phyloP scores from a whole-genome alignment of 495 filamentous ascomycete species.

The Penicillium coprophilum region DNA sequence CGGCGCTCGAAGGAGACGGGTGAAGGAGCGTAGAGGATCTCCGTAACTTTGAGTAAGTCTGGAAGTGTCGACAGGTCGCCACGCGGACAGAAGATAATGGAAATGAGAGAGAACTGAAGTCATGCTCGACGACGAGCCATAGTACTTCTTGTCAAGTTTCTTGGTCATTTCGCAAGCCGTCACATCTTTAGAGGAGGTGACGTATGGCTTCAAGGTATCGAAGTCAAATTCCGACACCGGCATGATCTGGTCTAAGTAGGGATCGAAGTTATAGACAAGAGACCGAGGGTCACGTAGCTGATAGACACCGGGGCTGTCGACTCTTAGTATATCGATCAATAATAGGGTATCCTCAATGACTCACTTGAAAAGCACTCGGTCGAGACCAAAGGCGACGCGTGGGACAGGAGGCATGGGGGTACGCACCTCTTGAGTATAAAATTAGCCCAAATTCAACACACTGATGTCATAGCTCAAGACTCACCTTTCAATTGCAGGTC shows the following conservation, averaged over 20 bases:
- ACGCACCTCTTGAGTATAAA: constrained; percentile 45
- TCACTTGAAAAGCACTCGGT: constrained; percentile 89
- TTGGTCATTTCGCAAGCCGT: constrained; percentile 64
- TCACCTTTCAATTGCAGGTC: constrained; percentile 22
- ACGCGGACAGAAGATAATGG: constrained; percentile 85
- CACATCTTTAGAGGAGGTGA: constrained; percentile 83
- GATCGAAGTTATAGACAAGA: constrained; percentile 91
- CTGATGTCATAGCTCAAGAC: constrained; percentile 1
- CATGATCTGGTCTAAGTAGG: constrained; percentile 89
- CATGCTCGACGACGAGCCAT: constrained; percentile 96
- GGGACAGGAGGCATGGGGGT: constrained; percentile 63
- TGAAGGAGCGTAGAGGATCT: constrained; percentile 62
- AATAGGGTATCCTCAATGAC: constrained; percentile 5
- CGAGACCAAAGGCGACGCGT: constrained; percentile 71
- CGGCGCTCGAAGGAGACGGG: constrained; percentile 65
- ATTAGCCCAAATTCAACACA: constrained; percentile 11
- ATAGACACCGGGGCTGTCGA: constrained; percentile 74
- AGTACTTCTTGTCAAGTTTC: constrained; percentile 72
- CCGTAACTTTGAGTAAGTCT: constrained; percentile 67
- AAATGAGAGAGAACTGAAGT: constrained; percentile 84
- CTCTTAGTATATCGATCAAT: constrained; percentile 13
- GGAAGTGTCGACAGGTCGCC: constrained; percentile 66
- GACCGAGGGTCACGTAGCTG: constrained; percentile 86
- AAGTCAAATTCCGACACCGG: constrained; percentile 91
- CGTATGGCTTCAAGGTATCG: constrained; percentile 74